phyloP scores from a whole-genome alignment of 805 yeast species.

The Sugiyamaella qingdaonensis region DNA sequence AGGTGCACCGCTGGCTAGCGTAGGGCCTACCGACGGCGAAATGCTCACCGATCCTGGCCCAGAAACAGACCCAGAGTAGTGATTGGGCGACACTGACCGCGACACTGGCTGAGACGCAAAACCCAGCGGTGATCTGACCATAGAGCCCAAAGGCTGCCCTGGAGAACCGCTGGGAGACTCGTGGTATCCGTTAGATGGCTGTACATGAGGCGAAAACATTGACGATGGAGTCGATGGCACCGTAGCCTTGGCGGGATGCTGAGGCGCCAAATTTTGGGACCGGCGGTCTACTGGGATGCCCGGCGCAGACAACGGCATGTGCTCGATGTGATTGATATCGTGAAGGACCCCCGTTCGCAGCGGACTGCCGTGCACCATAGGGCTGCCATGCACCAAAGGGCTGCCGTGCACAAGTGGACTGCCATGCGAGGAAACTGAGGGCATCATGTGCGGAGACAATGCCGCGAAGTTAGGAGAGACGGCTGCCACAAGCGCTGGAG shows the following conservation, averaged over 20 bases:
- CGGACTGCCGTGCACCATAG: conserved; percentile 12
- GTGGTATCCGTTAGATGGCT: neutral
- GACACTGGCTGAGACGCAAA: conserved; percentile 5
- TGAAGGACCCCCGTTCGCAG: conserved; percentile 5
- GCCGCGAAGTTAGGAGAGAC: conserved; percentile 17
- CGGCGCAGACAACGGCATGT: conserved; percentile 13
- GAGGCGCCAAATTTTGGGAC: conserved; percentile 7
- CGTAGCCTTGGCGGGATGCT: neutral
- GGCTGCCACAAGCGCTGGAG: conserved; percentile 32
- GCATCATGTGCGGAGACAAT: conserved; percentile 15
- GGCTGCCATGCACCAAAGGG: conserved; percentile 9
- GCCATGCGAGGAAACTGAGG: neutral
- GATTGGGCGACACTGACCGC: neutral
- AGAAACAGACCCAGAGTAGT: neutral
- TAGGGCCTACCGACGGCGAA: neutral
- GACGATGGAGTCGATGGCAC: neutral
- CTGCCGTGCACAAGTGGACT: neutral
- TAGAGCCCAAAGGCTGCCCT: neutral
- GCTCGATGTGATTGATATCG: conserved; percentile 17
- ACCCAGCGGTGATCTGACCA: neutral
- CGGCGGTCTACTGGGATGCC: conserved; percentile 2
- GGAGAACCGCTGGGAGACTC: conserved; percentile 1
- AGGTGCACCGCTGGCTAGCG: conserved; percentile 4
- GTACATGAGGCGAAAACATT: conserved; percentile 1
- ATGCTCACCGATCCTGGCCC: neutral